These are phyloP conservation scores for Aspergillus hancockii DNA, from an alignment of 495 filamentous ascomycete species.

Conservation along the genomic window DNA sequence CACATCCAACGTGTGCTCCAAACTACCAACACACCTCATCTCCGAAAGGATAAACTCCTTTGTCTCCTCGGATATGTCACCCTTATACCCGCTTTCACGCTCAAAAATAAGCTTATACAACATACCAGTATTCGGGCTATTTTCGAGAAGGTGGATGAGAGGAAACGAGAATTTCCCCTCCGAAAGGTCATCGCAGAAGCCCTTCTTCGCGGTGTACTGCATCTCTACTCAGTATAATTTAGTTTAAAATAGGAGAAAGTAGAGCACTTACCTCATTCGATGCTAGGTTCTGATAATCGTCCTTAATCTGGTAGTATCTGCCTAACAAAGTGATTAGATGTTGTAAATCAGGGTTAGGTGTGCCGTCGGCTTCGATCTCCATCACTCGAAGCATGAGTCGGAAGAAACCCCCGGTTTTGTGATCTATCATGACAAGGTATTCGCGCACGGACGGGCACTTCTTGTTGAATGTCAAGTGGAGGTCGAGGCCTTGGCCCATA, in stretches of 20 bases:
- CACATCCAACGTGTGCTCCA: not conserved
- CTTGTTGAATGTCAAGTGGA: constrained; percentile 31
- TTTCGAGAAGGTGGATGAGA: constrained; percentile 10
- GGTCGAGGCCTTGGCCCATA: constrained; percentile 34
- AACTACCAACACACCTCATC: not conserved
- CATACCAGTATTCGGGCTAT: not conserved
- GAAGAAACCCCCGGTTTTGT: constrained; percentile 41
- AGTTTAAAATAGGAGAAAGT: not conserved
- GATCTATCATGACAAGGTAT: constrained; percentile 29
- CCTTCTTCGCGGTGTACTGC: constrained; percentile 16
- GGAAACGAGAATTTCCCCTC: constrained; percentile 22
- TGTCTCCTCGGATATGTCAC: not conserved
- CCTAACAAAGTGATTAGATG: constrained; percentile 27
- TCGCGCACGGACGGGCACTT: constrained; percentile 19
- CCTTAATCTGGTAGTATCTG: constrained; percentile 36
- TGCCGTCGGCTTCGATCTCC: constrained; percentile 11
- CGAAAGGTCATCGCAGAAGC: constrained; percentile 18
- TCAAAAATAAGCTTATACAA: not conserved
- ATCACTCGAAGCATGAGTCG: constrained; percentile 28
- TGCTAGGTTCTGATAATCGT: constrained; percentile 39
- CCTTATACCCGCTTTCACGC: not conserved
- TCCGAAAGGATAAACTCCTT: not conserved
- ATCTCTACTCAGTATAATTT: no score
- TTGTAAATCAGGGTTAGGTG: constrained; percentile 6
- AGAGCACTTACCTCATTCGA: constrained; percentile 5